phyloP scores from a whole-genome alignment of 2,329 filamentous ascomycete species.

The Pestalotiopsis sp. region DNA sequence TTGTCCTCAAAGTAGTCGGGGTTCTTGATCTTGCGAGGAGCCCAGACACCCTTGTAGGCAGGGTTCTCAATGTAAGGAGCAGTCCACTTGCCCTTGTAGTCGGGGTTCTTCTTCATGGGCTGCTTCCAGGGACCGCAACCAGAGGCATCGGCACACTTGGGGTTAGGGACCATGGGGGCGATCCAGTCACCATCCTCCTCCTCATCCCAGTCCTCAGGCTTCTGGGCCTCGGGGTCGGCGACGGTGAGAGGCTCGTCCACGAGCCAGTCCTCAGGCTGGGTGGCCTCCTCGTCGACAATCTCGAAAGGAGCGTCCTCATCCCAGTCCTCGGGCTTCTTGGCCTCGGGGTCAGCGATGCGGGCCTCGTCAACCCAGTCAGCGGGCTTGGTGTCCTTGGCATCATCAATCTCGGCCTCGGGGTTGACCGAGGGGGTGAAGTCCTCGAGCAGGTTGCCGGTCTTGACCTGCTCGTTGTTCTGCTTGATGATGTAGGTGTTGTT shows the following conservation, averaged over 20 bases:
- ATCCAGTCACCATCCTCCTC: conserved; percentile 99
- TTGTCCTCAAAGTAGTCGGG: conserved; percentile 97
- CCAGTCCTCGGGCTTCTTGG: conserved; percentile 97
- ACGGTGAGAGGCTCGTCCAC: conserved; percentile 81
- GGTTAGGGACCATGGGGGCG: conserved; percentile 86
- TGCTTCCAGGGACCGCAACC: conserved; percentile 92
- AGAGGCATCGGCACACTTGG: conserved; percentile 90
- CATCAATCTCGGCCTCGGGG: conserved; percentile 91
- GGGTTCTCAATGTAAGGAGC: conserved; percentile 95
- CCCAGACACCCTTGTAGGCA: conserved; percentile 94
- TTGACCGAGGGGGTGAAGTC: conserved; percentile 94
- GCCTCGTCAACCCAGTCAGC: conserved; percentile 94
- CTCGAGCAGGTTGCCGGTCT: conserved; percentile 88
- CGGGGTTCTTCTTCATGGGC: conserved; percentile 91
- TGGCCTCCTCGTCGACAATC: conserved; percentile 90
- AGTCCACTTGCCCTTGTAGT: conserved; percentile 98
- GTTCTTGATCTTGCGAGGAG: conserved; percentile 94
- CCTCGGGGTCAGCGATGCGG: conserved; percentile 87
- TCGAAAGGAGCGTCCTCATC: conserved; percentile 97
- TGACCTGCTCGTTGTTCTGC: conserved; percentile 85
- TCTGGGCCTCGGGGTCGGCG: conserved; percentile 90
- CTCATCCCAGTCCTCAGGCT: conserved; percentile 99
- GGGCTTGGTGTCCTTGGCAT: conserved; percentile 90
- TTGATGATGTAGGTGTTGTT: conserved; percentile 94
- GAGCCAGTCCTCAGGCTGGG: conserved; percentile 93